phyloP scores from a whole-genome alignment of 1,284 basidiomycete genomes.

The Naganishia sp. region DNA sequence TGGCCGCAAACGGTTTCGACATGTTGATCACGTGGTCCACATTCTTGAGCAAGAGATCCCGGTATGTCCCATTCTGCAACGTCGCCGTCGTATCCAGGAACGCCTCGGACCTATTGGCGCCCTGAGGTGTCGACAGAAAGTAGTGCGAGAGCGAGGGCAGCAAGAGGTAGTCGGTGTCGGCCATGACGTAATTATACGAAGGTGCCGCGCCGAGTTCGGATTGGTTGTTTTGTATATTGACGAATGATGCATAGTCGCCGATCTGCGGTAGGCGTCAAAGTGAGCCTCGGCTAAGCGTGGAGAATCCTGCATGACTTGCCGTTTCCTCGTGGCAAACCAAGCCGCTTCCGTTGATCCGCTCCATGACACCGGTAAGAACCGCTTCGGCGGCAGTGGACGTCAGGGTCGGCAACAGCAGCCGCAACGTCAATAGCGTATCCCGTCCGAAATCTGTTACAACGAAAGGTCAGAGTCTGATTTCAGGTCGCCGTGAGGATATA shows the following conservation, averaged over 20 bases:
- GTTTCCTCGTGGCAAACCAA: constrained; percentile 58
- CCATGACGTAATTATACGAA: constrained; percentile 55
- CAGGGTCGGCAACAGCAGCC: constrained; percentile 54
- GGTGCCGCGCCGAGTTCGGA: constrained; percentile 54
- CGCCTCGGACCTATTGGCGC: constrained; percentile 40
- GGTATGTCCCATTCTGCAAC: constrained; percentile 54
- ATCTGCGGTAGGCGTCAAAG: constrained; percentile 35
- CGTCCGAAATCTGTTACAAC: constrained; percentile 51
- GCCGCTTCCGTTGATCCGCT: constrained; percentile 54
- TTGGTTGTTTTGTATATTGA: constrained; percentile 53
- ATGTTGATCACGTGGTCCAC: constrained; percentile 46
- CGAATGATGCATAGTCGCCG: constrained; percentile 44
- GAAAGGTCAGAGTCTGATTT: not conserved
- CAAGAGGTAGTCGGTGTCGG: constrained; percentile 57
- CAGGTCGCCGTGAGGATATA: constrained; percentile 13
- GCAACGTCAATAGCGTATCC: constrained; percentile 56
- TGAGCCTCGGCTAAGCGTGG: no score
- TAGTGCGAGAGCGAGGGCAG: constrained; percentile 56
- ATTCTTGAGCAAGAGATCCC: constrained; percentile 50
- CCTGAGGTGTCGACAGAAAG: constrained; percentile 52
- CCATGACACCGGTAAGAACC: constrained; percentile 56
- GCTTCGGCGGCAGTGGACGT: constrained; percentile 55
- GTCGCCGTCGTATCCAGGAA: constrained; percentile 49
- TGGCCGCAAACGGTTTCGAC: constrained; percentile 50
- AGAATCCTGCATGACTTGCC: constrained; percentile 9